Conservation (phyloP, 2,329 filamentous ascomycete genomes). For the Septoria petroselini region DNA sequence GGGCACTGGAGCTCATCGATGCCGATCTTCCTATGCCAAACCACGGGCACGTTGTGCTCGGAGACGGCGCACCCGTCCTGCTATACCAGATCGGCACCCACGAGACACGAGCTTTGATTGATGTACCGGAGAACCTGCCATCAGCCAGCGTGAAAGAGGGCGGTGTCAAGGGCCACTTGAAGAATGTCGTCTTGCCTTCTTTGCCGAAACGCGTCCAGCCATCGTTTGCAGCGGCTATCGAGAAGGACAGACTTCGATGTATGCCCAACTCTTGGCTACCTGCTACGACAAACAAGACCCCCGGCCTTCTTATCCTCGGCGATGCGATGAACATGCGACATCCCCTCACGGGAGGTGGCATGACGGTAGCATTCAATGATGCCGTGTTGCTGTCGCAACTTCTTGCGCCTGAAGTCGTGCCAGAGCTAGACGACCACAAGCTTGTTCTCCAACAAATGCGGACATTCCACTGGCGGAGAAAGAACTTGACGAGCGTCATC, state of each 20-base stretch:
- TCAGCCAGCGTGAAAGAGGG: conserved; percentile 70
- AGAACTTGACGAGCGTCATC: conserved; percentile 78
- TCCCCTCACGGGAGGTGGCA: conserved; percentile 91
- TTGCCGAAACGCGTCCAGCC: conserved; percentile 71
- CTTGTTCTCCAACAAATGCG: conserved; percentile 67
- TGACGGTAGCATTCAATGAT: conserved; percentile 97
- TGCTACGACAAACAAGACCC: conserved; percentile 66
- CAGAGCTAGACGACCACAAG: conserved; percentile 64
- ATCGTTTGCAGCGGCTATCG: conserved; percentile 71
- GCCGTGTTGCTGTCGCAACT: conserved; percentile 73
- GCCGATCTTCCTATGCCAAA: conserved; percentile 70
- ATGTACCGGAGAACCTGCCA: conserved; percentile 75
- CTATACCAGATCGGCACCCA: conserved; percentile 96
- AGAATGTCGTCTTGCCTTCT: conserved; percentile 72
- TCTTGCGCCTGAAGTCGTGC: conserved; percentile 66
- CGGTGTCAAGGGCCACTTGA: conserved; percentile 80
- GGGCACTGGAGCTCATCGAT: conserved; percentile 87
- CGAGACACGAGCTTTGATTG: conserved; percentile 86
- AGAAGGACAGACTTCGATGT: conserved; percentile 70
- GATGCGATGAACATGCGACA: conserved; percentile 99
- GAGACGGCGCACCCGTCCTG: conserved; percentile 72
- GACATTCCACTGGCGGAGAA: conserved; percentile 82
- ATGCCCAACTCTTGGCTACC: conserved; percentile 98
- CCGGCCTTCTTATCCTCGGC: conserved; percentile 77
- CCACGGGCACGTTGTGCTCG: conserved; percentile 86